Base-by-base conservation (phyloP, 1,284 basidiomycete genomes). In the Blastosporella zonata region DNA sequence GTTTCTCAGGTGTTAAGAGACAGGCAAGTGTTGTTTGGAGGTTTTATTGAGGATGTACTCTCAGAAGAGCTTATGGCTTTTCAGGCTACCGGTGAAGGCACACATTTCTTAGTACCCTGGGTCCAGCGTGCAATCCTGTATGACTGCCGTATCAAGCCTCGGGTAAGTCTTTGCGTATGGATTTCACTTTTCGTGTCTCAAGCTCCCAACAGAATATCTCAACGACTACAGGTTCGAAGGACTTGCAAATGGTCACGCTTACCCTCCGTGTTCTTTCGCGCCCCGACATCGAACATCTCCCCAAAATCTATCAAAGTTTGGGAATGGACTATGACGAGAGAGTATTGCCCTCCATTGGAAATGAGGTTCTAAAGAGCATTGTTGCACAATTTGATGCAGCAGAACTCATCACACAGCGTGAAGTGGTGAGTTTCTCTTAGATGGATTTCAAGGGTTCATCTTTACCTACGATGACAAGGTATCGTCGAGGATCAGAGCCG, bases 351-450 rank as follows among this genome's bases (percentile, higher is more conserved):
- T 93, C 91, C 35, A 91, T 98, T 64, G 95, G 94, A 37, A 99
- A 99, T 66, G 96, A 99, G 73, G 95, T 99, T 23, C 68, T 97
- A 59, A 99, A 99, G 74, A 91, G 90, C 47, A 97, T 96, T 53
- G 97, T 99, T 0, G 96, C 96, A 9, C 96, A 99, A 67, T 99
- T 98, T 60, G 96, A 99, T 69, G 96, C 96, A 35, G 95, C 96
- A 15, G 96, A 99, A 71, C 76, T 99, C 59, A 99, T 91, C 55
- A 91, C 88, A 1, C 88, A 91, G 63, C 84, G 88, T 60, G 88
- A 91, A 77, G 82, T 91, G 54, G 88, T 87, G 55, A 57, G 82
- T 78, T 20, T 23, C 0, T 17, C 38, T 22, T 39, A 12, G 33
- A 22, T 42, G 12, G 10, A 7, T 33, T 35, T 3, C 35, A 25